Percentiles rank a stretch among this genome's conserved stretches.
Conservation (phyloP, 306 rosid genomes). For the Macrotyloma uniflorum region DNA sequence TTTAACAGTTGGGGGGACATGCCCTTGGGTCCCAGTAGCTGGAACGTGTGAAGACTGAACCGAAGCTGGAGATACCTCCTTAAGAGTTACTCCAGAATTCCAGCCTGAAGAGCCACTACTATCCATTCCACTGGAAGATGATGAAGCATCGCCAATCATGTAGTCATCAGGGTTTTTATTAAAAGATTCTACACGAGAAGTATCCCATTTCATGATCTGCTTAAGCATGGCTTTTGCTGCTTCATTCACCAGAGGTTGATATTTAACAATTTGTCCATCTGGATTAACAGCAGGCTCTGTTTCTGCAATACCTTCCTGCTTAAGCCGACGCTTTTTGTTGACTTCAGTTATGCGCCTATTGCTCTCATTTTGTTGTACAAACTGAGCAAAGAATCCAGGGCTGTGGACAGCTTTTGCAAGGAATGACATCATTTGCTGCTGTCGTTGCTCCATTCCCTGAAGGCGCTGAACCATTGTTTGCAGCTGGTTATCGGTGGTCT, state of each 20-base stretch:
- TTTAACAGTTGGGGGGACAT: conserved; percentile 44
- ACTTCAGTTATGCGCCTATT: conserved; percentile 75
- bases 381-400: conserved; percentile 94
- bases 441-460: conserved; percentile 98
- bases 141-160: conserved; percentile 63
- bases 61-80: conserved; percentile 72
- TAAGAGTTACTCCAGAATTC: conserved; percentile 76
- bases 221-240: conserved; percentile 80
- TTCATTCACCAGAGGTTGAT: conserved; percentile 78
- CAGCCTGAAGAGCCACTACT: conserved; percentile 63
- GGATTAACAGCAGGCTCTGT: conserved; percentile 51
- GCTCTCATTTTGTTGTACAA: conserved; percentile 91
- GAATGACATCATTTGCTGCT: conserved; percentile 98
- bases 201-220: conserved; percentile 74
- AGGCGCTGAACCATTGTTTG: conserved; percentile 94
- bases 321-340: conserved; percentile 87
- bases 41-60: conserved; percentile 55
- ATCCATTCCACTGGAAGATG: conserved; percentile 61
- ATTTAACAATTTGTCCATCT: conserved; percentile 89
- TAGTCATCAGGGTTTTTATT: conserved; percentile 52
- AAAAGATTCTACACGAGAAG: conserved; percentile 62
- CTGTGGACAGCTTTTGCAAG: conserved; percentile 97
- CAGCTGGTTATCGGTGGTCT: conserved; percentile 87
- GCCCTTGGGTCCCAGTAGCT: conserved; percentile 42
- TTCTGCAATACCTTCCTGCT: conserved; percentile 73